Percentiles rank a stretch among this genome's conserved stretches.
Conservation (phyloP, 106 monocot species). For the Triglochin maritima region DNA sequence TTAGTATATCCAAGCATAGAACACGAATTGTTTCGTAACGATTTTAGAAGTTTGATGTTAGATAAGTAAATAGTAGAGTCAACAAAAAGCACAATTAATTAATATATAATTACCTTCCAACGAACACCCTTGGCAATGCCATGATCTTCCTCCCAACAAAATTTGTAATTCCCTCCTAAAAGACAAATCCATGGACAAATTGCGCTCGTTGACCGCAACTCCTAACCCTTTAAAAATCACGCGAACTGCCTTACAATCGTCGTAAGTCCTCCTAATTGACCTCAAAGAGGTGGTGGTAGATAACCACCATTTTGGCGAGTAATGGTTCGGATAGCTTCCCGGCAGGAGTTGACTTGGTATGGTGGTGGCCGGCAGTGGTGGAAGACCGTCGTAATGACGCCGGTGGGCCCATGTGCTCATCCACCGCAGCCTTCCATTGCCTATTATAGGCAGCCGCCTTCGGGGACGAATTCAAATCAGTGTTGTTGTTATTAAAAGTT, state of each 20-base stretch:
- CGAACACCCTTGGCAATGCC: constrained; percentile 32
- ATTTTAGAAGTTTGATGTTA: too few species aligned
- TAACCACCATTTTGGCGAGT: constrained; percentile 17
- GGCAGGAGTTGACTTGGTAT: not conserved
- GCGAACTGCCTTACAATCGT: constrained; percentile 49
- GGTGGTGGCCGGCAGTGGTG: constrained; percentile 2
- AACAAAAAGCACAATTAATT: not conserved
- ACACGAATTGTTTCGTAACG: too few species aligned
- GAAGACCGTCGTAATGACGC: constrained; percentile 1
- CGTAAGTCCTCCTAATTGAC: constrained; percentile 53
- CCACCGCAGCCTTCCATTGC: too few species aligned
- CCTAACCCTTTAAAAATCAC: constrained; percentile 47
- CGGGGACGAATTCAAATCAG: too few species aligned
- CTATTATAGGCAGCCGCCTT: too few species aligned
- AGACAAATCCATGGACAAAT: constrained; percentile 60
- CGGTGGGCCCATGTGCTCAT: too few species aligned
- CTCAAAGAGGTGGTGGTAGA: constrained; percentile 67
- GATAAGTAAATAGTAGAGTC: too few species aligned
- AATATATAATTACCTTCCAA: constrained; percentile 8
- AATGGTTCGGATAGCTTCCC: not conserved
- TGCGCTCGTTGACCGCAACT: constrained; percentile 62
- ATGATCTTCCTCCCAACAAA: constrained; percentile 16
- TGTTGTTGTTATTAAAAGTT: too few species aligned
- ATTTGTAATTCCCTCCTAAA: constrained; percentile 43
- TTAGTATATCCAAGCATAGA: too few species aligned